A percentile compares a stretch with the other conserved stretches of the same genome.
Conservation (phyloP, 495 filamentous ascomycete genomes). For the Hypoxylon perforatum region DNA sequence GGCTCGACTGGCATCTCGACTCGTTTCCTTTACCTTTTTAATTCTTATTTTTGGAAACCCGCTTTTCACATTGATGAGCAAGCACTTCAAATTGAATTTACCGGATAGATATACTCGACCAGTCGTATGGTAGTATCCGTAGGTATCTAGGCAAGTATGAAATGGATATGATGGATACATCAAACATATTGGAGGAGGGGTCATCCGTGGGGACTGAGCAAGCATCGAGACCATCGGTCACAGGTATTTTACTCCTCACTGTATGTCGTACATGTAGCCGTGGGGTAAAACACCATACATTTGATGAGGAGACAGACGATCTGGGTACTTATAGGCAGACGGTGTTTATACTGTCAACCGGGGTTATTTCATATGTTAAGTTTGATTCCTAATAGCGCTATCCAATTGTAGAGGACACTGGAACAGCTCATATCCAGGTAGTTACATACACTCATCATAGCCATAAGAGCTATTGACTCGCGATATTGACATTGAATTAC, state of each 20-base stretch:
- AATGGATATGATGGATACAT: constrained; percentile 14
- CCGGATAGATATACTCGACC: constrained; percentile 22
- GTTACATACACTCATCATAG: neutral
- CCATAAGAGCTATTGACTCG: neutral
- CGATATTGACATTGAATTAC: neutral
- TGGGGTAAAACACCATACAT: constrained; percentile 16
- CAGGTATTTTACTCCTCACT: too few relatives aligned
- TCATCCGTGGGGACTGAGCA: neutral
- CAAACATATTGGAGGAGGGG: constrained; percentile 5
- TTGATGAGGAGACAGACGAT: too few relatives aligned
- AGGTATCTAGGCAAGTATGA: neutral
- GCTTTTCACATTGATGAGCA: constrained; percentile 4
- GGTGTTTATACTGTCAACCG: constrained; percentile 8
- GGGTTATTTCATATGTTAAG: too few relatives aligned
- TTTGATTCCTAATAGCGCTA: too few relatives aligned
- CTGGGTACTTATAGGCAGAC: too few relatives aligned
- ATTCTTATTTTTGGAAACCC: constrained; percentile 14
- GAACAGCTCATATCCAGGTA: neutral
- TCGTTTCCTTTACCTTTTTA: neutral
- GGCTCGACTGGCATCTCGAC: neutral
- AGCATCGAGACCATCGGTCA: too few relatives aligned
- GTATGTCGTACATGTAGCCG: constrained; percentile 11
- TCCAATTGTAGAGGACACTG: too few relatives aligned
- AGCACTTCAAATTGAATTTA: constrained; percentile 15
- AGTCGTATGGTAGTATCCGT: constrained; percentile 22